These are phyloP conservation scores for Thelonectria rubi DNA, from an alignment of 2,329 filamentous ascomycete genomes.

Conservation along the genomic window DNA sequence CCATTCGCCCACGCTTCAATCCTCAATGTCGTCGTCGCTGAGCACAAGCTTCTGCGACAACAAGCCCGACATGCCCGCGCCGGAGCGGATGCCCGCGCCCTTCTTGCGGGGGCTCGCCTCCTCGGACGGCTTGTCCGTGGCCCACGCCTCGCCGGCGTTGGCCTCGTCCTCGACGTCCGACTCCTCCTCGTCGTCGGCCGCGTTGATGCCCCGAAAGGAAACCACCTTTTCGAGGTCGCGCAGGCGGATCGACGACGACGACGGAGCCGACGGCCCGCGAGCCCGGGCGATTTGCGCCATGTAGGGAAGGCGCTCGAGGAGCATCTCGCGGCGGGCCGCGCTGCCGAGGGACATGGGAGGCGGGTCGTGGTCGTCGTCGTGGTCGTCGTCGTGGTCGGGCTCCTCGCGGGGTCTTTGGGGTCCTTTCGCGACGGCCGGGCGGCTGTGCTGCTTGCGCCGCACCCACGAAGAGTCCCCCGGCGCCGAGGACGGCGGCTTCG, in stretches of 20 bases:
- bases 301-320: slow-evolving; percentile 89
- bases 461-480: slow-evolving; percentile 46
- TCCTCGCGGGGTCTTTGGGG: slow-evolving; percentile 31
- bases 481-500: slow-evolving; percentile 39
- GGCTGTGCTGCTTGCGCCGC: slow-evolving; percentile 46
- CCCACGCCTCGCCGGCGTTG: slow-evolving; percentile 61
- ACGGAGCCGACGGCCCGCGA: slow-evolving; percentile 45
- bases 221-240: slow-evolving; percentile 74
- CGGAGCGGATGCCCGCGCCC: slow-evolving; percentile 49
- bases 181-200: slow-evolving; percentile 59
- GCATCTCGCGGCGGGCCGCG: slow-evolving; percentile 74
- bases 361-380: slow-evolving; percentile 37
- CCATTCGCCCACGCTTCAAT: slow-evolving; percentile 49
- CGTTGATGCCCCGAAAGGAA: slow-evolving; percentile 67
- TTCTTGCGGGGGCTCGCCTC: slow-evolving; percentile 61
- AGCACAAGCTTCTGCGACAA: slow-evolving; percentile 74
- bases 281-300: slow-evolving; percentile 71
- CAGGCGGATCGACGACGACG: slow-evolving; percentile 46
- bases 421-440: slow-evolving; percentile 23
- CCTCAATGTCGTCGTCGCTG: slow-evolving; percentile 87
- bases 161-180: slow-evolving; percentile 56
- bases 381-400: slow-evolving; percentile 33
- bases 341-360: slow-evolving; percentile 68
- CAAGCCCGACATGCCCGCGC: slow-evolving; percentile 50
- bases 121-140: slow-evolving; percentile 69